phyloP scores from a whole-genome alignment of 805 yeast species.

The Kuraishia floccosa region DNA sequence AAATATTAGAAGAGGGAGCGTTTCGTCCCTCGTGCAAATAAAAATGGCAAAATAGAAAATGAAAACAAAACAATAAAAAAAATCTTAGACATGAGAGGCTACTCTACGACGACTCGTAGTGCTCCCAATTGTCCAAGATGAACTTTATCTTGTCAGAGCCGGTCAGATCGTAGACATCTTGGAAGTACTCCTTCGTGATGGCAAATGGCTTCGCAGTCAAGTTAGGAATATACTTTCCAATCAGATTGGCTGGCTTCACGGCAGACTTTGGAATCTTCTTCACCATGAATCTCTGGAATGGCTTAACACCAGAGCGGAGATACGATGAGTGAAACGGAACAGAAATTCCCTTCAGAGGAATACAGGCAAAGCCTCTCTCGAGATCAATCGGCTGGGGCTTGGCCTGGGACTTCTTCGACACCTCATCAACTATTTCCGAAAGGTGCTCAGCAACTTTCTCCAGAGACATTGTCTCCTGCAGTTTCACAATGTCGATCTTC shows the following conservation, averaged over 20 bases:
- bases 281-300: slow-evolving; percentile 94
- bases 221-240: slow-evolving; percentile 96
- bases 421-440: slow-evolving; percentile 79
- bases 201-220: slow-evolving; percentile 96
- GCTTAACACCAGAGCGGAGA: slow-evolving; percentile 96
- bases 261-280: slow-evolving; percentile 94
- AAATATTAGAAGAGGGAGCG: no score
- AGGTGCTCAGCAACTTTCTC: slow-evolving; percentile 87
- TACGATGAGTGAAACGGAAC: slow-evolving; percentile 99
- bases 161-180: slow-evolving; percentile 89
- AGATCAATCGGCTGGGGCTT: slow-evolving; percentile 96
- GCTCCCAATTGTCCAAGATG: slow-evolving; percentile 93
- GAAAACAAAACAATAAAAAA: background rate
- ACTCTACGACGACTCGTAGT: slow-evolving; percentile 43
- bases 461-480: slow-evolving; percentile 69
- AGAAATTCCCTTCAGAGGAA: slow-evolving; percentile 97
- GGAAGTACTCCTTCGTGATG: slow-evolving; percentile 93
- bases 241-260: slow-evolving; percentile 86
- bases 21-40: no score
- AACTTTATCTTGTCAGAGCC: slow-evolving; percentile 83
- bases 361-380: slow-evolving; percentile 97
- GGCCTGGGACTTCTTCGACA: slow-evolving; percentile 66
- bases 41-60: background rate
- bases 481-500: slow-evolving; percentile 85
- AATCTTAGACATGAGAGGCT: background rate